Evolutionary conservation across 768 basidiomycete genomes (phyloP).

Genomic region (Tricholoma sp.): DNA sequence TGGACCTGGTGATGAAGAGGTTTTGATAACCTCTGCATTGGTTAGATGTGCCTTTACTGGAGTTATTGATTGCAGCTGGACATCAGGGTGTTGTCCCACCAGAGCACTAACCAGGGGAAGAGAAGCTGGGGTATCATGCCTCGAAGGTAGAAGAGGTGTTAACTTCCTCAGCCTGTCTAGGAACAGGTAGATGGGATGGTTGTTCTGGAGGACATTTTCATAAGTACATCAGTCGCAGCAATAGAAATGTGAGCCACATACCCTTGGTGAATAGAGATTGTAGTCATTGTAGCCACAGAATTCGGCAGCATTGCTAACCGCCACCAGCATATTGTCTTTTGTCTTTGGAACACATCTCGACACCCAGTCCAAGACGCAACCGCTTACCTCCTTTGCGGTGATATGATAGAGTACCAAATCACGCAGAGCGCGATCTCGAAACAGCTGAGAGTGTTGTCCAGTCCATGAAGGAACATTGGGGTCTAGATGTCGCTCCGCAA

Average conservation of each 20-base stretch:
- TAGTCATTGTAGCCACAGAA: slow-evolving; percentile 11
- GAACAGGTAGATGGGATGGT: slow-evolving; percentile 9
- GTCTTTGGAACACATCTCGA: background rate
- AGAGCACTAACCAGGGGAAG: slow-evolving; percentile 3
- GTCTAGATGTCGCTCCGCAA: slow-evolving; percentile 7
- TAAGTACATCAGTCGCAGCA: background rate
- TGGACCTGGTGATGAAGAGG: no score
- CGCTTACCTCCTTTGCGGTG: background rate
- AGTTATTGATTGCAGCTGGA: background rate
- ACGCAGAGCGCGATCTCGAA: slow-evolving; percentile 6
- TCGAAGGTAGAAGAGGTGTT: background rate
- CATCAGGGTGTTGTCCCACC: slow-evolving; percentile 3
- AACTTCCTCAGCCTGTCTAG: background rate
- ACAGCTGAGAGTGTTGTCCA: no score
- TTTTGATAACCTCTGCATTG: no score
- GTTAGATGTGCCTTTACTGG: no score
- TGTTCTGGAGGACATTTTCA: background rate
- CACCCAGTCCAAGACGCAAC: background rate
- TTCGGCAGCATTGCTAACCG: background rate
- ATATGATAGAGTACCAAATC: slow-evolving; percentile 6
- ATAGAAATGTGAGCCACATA: background rate
- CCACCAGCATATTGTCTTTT: background rate
- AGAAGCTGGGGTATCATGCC: background rate
- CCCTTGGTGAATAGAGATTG: slow-evolving; percentile 8
- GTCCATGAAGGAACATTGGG: slow-evolving; percentile 6